These are phyloP conservation scores for Citrus trifoliata DNA, from an alignment of 345 rosid species.

Conservation along the genomic window DNA sequence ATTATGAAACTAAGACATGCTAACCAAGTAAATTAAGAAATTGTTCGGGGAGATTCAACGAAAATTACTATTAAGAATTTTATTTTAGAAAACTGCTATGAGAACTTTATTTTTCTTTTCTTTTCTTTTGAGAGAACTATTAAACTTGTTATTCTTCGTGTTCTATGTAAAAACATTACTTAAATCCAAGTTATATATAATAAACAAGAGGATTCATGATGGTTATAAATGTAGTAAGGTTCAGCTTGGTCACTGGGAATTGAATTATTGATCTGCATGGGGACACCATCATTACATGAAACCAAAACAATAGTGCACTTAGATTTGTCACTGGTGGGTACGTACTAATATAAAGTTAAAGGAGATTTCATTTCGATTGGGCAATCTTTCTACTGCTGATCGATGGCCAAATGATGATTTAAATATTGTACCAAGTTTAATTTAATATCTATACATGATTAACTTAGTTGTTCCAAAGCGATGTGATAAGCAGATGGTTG, in stretches of 20 bases:
- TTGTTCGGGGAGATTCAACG: too few species aligned
- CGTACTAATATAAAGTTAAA: background rate
- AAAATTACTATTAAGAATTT: too few species aligned
- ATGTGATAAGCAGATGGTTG: background rate
- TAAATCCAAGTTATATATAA: too few species aligned
- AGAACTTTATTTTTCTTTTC: too few species aligned
- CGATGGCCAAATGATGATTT: background rate
- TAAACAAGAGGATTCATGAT: background rate
- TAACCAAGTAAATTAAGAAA: too few species aligned
- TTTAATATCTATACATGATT: background rate
- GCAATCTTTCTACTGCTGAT: background rate
- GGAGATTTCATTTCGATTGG: background rate
- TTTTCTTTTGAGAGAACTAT: too few species aligned
- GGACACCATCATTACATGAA: conserved; percentile 3
- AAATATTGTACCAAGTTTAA: background rate
- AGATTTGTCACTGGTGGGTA: background rate
- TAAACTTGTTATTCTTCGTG: too few species aligned
- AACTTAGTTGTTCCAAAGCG: background rate
- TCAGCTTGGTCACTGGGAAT: background rate
- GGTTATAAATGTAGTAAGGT: background rate
- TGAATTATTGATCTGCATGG: background rate
- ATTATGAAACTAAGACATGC: too few species aligned
- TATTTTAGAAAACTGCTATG: too few species aligned
- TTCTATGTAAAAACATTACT: too few species aligned
- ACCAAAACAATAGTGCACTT: background rate